A percentile compares a stretch with the other conserved stretches of the same genome.
These are phyloP conservation scores for Serendipita indica DNA, from an alignment of 768 basidiomycete species.

Conservation along the genomic window DNA sequence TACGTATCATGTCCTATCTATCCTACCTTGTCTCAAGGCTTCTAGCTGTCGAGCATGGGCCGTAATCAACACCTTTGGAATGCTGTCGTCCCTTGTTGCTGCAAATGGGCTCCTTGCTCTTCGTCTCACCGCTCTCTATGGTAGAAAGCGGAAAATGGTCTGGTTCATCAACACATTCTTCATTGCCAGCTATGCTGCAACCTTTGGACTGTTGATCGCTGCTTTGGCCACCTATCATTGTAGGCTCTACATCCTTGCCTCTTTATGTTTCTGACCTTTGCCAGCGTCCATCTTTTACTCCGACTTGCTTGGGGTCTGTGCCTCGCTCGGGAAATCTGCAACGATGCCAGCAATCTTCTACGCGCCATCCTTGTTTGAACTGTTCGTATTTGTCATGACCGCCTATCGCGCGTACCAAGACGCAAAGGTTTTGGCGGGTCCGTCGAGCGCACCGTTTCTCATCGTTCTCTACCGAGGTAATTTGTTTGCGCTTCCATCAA, in stretches of 20 bases:
- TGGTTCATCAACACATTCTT: constrained; percentile 6
- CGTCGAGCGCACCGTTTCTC: background rate
- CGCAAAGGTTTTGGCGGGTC: background rate
- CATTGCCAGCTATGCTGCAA: background rate
- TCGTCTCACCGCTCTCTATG: background rate
- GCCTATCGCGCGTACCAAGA: background rate
- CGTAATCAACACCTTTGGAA: background rate
- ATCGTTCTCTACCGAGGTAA: constrained; percentile 6
- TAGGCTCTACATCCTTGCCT: background rate
- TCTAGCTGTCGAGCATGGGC: constrained; percentile 3
- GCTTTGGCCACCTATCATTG: background rate
- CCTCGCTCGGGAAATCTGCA: background rate
- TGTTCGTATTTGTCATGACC: constrained; percentile 1
- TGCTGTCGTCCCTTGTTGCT: constrained; percentile 6
- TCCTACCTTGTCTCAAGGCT: background rate
- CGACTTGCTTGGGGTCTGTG: background rate
- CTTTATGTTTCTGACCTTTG: background rate
- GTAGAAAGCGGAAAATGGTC: background rate
- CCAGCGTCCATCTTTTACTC: background rate
- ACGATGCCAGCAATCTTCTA: constrained; percentile 1
- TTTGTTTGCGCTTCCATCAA: background rate
- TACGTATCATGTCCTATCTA: background rate
- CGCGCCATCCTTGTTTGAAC: background rate
- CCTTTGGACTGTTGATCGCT: background rate
- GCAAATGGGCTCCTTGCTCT: constrained; percentile 2